These are phyloP conservation scores for Nakaseomyces bracarensis DNA, from an alignment of 1,139 yeast species.

Conservation along the genomic window DNA sequence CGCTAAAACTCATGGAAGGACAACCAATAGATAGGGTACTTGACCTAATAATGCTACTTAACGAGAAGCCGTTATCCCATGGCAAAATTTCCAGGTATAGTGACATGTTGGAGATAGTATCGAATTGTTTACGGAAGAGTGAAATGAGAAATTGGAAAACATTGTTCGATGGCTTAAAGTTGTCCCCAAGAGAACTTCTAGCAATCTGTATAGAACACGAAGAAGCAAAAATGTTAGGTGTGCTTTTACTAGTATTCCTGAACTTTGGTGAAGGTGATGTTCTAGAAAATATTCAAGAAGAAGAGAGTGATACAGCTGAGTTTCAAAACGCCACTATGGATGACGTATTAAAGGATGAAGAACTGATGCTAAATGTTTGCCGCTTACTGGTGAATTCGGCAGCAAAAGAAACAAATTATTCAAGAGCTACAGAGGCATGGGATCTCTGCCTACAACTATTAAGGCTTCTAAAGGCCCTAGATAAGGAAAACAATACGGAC, in stretches of 20 bases:
- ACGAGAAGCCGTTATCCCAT: constrained; percentile 8
- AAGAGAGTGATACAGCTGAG: constrained; percentile 11
- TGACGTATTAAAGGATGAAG: constrained; percentile 28
- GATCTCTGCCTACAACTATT: constrained; percentile 43
- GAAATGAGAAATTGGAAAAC: constrained; percentile 55
- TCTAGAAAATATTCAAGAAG: constrained; percentile 15
- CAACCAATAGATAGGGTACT: constrained; percentile 43
- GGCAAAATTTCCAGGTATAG: constrained; percentile 18
- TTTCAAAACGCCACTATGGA: constrained; percentile 13
- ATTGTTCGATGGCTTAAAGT: constrained; percentile 38
- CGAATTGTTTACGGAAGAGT: constrained; percentile 56
- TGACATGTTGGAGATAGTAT: constrained; percentile 41
- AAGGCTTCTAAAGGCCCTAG: constrained; percentile 41
- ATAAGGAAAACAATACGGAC: constrained; percentile 27
- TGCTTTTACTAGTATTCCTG: constrained; percentile 39
- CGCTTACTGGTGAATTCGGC: constrained; percentile 34
- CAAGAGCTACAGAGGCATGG: constrained; percentile 42
- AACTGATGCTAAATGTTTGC: constrained; percentile 36
- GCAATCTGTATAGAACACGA: constrained; percentile 34
- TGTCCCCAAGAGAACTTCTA: constrained; percentile 37
- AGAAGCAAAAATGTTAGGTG: constrained; percentile 40
- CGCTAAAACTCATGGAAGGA: constrained; percentile 34
- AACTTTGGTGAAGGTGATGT: constrained; percentile 33
- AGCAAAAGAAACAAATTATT: constrained; percentile 26
- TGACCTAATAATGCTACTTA: constrained; percentile 32